A percentile compares a stretch with the other conserved stretches of the same genome.
Conservation (phyloP, 1,284 basidiomycete genomes). For the Sporisorium exsertum region DNA sequence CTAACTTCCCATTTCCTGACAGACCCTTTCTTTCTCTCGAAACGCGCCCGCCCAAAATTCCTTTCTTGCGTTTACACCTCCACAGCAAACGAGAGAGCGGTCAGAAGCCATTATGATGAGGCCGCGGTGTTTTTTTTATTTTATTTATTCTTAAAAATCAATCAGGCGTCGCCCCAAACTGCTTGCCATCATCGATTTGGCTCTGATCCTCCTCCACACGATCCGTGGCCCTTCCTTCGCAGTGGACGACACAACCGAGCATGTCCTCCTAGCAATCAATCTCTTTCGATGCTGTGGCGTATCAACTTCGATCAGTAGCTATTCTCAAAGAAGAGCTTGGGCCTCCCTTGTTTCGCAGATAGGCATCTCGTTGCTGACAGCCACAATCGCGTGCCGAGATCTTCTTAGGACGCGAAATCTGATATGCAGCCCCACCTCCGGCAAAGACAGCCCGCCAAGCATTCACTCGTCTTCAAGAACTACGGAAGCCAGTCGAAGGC, state of each 20-base stretch:
- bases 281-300: too few relatives aligned
- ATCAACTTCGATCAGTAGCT: neutral
- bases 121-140: neutral
- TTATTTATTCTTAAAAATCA: neutral
- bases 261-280: neutral
- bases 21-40: conserved; percentile 7
- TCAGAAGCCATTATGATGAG: neutral
- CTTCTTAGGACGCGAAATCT: neutral
- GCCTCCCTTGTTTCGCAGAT: neutral
- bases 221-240: neutral
- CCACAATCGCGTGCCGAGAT: conserved; percentile 1
- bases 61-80: neutral
- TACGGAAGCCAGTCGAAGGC: too few relatives aligned
- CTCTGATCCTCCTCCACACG: conserved; percentile 2
- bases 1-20: neutral
- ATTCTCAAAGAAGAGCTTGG: neutral
- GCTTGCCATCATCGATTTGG: conserved; percentile 2
- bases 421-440: neutral
- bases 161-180: neutral
- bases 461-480: neutral
- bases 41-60: conserved; percentile 5
- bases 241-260: neutral
- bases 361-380: neutral
- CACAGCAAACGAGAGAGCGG: neutral
- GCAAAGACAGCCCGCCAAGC: neutral